Evolutionary conservation across 345 rosid species (phyloP).

Genomic region (Mangifera indica): DNA sequence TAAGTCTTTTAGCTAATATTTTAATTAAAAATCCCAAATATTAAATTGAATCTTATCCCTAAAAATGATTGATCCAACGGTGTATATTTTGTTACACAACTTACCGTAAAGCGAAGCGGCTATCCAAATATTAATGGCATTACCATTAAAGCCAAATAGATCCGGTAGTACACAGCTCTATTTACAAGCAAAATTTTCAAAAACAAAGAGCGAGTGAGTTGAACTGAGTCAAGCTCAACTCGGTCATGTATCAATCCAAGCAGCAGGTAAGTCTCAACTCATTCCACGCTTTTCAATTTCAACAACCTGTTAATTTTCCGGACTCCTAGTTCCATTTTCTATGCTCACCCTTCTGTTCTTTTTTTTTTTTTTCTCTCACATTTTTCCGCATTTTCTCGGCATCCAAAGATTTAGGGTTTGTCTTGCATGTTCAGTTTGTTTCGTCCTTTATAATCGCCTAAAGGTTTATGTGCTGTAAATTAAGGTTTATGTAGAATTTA

Average conservation of each 20-base stretch:
- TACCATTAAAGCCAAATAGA: too few species aligned
- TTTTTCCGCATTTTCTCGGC: background rate
- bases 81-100: too few species aligned
- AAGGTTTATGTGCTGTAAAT: background rate
- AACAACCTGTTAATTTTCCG: background rate
- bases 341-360: background rate
- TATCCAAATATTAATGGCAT: too few species aligned
- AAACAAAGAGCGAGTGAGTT: background rate
- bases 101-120: too few species aligned
- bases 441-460: background rate
- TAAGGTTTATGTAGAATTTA: background rate
- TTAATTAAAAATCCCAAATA: too few species aligned
- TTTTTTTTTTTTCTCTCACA: background rate
- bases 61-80: too few species aligned
- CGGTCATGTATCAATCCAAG: conserved; percentile 24
- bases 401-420: background rate
- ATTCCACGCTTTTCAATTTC: background rate
- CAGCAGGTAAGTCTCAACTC: conserved; percentile 22
- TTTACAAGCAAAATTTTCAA: background rate
- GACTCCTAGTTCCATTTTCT: background rate
- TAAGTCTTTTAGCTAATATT: too few species aligned
- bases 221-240: conserved; percentile 17
- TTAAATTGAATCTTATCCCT: too few species aligned
- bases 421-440: conserved; percentile 10
- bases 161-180: background rate